A percentile compares a stretch with the other conserved stretches of the same genome.
These are phyloP conservation scores for Veloporphyrellus conicus DNA, from an alignment of 1,284 basidiomycete genomes.

Conservation along the genomic window DNA sequence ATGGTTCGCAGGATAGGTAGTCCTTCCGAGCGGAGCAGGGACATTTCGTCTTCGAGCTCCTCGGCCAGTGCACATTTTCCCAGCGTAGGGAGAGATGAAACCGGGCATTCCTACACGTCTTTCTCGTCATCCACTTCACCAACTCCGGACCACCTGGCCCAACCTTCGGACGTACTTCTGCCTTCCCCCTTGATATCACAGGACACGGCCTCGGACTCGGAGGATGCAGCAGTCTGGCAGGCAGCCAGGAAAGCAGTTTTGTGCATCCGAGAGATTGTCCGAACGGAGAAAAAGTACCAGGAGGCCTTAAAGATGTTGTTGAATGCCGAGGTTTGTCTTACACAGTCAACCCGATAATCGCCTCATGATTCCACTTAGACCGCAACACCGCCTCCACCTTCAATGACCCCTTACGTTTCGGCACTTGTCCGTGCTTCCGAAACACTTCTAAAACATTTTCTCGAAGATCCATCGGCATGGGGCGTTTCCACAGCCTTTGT, in stretches of 20 bases:
- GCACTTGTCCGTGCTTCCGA: conserved; percentile 49
- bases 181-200: conserved; percentile 4
- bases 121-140: not conserved
- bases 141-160: not conserved
- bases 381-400: conserved; percentile 44
- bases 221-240: conserved; percentile 45
- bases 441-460: conserved; percentile 44
- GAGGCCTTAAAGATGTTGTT: conserved; percentile 46
- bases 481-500: conserved; percentile 60
- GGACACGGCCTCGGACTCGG: conserved; percentile 19
- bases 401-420: conserved; percentile 51
- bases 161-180: not conserved
- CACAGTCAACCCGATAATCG: not conserved
- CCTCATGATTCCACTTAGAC: conserved; percentile 28
- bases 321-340: conserved; percentile 36
- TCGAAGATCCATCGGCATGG: conserved; percentile 57
- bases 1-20: conserved; percentile 31
- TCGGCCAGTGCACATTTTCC: not conserved
- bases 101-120: not conserved
- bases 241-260: conserved; percentile 54
- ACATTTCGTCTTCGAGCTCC: not conserved
- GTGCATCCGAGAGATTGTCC: conserved; percentile 57
- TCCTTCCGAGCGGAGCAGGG: not conserved
- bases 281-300: conserved; percentile 63
- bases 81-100: not conserved